A percentile compares a stretch with the other conserved stretches of the same genome.
Evolutionary conservation across 2,329 filamentous ascomycete genomes (phyloP).

Genomic region (Cladosporium sp.): DNA sequence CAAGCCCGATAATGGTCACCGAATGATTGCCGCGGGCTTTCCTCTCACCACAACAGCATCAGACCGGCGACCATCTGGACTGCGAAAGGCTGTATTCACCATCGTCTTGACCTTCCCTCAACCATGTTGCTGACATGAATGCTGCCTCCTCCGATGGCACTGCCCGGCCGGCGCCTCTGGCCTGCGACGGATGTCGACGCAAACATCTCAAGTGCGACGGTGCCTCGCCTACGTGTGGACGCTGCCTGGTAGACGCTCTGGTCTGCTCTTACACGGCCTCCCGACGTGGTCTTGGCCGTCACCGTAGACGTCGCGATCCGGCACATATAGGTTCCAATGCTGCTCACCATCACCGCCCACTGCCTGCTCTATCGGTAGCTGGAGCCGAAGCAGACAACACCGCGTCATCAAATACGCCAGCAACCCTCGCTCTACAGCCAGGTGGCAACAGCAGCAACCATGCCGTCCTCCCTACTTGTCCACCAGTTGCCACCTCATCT

Average conservation of each 20-base stretch:
- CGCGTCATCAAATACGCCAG: not conserved
- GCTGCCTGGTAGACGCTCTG: conserved; percentile 57
- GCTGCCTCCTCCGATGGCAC: conserved; percentile 10
- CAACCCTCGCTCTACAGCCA: not conserved
- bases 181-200: conserved; percentile 41
- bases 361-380: conserved; percentile 46
- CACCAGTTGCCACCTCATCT: conserved; percentile 41
- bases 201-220: conserved; percentile 77
- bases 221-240: conserved; percentile 59
- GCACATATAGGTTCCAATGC: conserved; percentile 47
- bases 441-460: conserved; percentile 3
- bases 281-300: conserved; percentile 70
- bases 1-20: too few species aligned
- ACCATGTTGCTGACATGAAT: too few species aligned
- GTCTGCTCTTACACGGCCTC: conserved; percentile 70
- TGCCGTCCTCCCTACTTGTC: conserved; percentile 11
- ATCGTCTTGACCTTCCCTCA: too few species aligned
- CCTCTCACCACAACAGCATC: too few species aligned
- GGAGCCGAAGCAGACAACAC: conserved; percentile 27
- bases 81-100: too few species aligned
- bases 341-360: conserved; percentile 33
- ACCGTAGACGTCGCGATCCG: conserved; percentile 27
- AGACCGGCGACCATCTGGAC: too few species aligned
- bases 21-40: too few species aligned
- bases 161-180: conserved; percentile 33